These are phyloP conservation scores for Xylaria digitata DNA, from an alignment of 2,329 filamentous ascomycete genomes.

Conservation along the genomic window DNA sequence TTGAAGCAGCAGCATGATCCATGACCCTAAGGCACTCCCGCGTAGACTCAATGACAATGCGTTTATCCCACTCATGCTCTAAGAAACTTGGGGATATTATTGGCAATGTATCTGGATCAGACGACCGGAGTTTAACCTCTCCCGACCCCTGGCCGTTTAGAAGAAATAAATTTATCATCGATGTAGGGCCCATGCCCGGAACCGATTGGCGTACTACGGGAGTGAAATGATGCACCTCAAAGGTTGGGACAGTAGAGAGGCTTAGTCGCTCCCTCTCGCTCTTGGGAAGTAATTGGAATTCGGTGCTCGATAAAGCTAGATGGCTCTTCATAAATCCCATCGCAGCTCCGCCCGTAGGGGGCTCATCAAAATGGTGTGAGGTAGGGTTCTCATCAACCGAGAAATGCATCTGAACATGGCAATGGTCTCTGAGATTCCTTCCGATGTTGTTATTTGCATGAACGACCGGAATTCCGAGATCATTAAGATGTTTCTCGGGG, in stretches of 20 bases:
- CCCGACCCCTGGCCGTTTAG: background rate
- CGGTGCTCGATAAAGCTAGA: background rate
- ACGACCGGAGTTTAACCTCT: background rate
- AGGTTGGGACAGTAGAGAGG: background rate
- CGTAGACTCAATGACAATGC: background rate
- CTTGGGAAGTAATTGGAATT: background rate
- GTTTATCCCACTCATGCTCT: background rate
- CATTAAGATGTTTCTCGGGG: background rate
- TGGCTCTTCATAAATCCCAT: background rate
- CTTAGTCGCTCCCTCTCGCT: background rate
- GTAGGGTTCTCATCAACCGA: background rate
- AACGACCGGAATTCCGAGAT: background rate
- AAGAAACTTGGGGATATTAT: background rate
- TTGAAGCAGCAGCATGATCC: slow-evolving; percentile 1
- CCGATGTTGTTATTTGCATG: background rate
- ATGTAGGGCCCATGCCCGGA: background rate
- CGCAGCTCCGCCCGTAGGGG: background rate
- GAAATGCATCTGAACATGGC: slow-evolving; percentile 1
- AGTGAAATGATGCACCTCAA: slow-evolving; percentile 3
- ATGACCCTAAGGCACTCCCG: background rate
- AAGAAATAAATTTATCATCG: background rate
- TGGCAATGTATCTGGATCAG: background rate
- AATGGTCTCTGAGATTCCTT: background rate
- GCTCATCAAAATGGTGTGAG: background rate
- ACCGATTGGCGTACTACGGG: background rate